phyloP scores from a whole-genome alignment of 495 filamentous ascomycete genomes.

The Penicillium subrubescens region DNA sequence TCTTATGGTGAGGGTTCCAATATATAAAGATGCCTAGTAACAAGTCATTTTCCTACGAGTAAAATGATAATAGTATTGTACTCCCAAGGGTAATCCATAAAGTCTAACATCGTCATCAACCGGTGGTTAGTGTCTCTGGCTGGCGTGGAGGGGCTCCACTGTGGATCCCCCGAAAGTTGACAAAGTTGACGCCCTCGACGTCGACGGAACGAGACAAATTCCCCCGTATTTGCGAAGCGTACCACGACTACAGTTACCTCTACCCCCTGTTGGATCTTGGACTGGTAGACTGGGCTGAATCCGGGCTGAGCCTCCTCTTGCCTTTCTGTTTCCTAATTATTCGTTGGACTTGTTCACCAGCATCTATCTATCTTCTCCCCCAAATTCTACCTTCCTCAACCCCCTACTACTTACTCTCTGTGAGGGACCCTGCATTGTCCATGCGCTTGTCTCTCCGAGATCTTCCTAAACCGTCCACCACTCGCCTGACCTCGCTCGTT shows the following conservation, averaged over 20 bases:
- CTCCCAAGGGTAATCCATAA: not conserved
- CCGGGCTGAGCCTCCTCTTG: slow-evolving; percentile 1
- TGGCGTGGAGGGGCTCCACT: slow-evolving; percentile 2
- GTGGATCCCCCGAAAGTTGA: not conserved
- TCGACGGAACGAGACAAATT: not conserved
- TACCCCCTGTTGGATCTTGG: not conserved
- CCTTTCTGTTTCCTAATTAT: not conserved
- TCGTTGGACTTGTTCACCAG: not conserved
- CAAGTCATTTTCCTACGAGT: no score
- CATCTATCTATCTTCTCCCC: not conserved
- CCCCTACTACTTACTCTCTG: not conserved
- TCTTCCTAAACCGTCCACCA: not conserved
- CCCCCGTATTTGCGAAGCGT: not conserved
- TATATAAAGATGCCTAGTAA: no score
- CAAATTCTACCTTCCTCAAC: not conserved
- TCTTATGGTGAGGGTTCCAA: no score
- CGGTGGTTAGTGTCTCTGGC: not conserved
- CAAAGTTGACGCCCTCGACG: not conserved
- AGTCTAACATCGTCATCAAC: not conserved
- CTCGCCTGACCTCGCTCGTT: not conserved
- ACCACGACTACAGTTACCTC: not conserved
- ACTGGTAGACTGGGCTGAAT: slow-evolving; percentile 2
- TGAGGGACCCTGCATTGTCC: not conserved
- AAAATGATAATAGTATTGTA: not conserved
- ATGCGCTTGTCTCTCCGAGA: not conserved